These are phyloP conservation scores for Logfia minima DNA, from an alignment of 129 eudicot species.

Conservation along the genomic window DNA sequence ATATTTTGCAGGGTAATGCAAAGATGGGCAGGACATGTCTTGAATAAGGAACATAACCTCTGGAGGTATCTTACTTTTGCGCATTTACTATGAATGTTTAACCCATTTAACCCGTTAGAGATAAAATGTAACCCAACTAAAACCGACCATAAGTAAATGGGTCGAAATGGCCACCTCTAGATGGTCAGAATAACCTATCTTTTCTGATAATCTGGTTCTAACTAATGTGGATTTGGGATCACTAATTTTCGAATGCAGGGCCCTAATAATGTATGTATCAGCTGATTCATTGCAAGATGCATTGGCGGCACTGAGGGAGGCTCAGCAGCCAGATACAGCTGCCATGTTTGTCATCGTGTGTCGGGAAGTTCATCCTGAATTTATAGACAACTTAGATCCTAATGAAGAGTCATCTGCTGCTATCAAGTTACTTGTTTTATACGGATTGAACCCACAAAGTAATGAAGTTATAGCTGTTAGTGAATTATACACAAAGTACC, in stretches of 20 bases:
- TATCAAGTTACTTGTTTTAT: conserved; percentile 45
- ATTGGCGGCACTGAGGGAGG: conserved; percentile 75
- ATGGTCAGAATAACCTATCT: background rate
- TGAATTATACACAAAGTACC: conserved; percentile 80
- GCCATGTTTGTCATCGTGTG: conserved; percentile 87
- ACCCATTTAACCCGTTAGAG: background rate
- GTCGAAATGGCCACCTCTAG: background rate
- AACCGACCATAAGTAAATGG: background rate
- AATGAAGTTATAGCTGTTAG: conserved; percentile 75
- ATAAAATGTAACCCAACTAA: background rate
- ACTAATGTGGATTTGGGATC: conserved; percentile 5
- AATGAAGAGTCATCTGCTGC: conserved; percentile 49
- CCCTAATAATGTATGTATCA: conserved; percentile 79
- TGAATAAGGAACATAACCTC: conserved; percentile 73
- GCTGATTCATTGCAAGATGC: conserved; percentile 95
- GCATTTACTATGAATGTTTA: background rate
- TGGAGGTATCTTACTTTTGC: conserved; percentile 63
- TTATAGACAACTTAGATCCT: conserved; percentile 49
- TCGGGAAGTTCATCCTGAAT: conserved; percentile 68
- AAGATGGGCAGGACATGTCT: conserved; percentile 96
- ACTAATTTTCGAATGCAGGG: conserved; percentile 47
- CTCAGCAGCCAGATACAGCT: conserved; percentile 91
- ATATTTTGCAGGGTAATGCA: conserved; percentile 78
- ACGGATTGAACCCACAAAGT: conserved; percentile 61
- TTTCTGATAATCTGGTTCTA: background rate